phyloP scores from a whole-genome alignment of 2,329 filamentous ascomycete genomes.

The Xylaria sp. region DNA sequence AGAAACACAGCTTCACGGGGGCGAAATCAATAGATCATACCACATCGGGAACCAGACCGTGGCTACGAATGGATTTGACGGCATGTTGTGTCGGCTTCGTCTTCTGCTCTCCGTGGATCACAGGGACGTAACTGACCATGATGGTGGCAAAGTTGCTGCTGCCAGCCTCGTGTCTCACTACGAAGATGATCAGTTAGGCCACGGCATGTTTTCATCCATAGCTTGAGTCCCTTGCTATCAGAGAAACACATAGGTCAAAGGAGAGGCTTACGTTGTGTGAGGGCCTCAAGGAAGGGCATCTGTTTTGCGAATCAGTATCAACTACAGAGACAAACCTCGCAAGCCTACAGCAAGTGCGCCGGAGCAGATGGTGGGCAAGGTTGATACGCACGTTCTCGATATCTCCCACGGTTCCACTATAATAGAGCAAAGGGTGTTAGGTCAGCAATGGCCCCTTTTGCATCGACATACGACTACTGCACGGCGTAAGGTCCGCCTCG shows the following conservation, averaged over 20 bases:
- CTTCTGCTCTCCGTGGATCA: slow-evolving; percentile 70
- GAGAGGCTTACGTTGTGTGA: slow-evolving; percentile 54
- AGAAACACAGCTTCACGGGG: slow-evolving; percentile 7
- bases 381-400: slow-evolving; percentile 22
- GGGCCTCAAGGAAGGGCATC: slow-evolving; percentile 80
- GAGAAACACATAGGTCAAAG: not conserved
- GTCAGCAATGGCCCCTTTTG: slow-evolving; percentile 3
- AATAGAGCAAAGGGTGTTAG: not conserved
- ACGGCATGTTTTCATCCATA: not conserved
- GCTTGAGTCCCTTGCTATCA: too few relatives aligned
- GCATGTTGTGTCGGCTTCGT: slow-evolving; percentile 95
- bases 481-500: not conserved
- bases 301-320: slow-evolving; percentile 72
- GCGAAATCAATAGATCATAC: slow-evolving; percentile 36
- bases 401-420: slow-evolving; percentile 25
- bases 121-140: slow-evolving; percentile 81
- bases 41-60: slow-evolving; percentile 67
- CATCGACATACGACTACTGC: not conserved
- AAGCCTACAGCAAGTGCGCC: not conserved
- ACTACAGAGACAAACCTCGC: not conserved
- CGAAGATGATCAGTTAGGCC: not conserved
- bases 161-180: slow-evolving; percentile 61
- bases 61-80: slow-evolving; percentile 76
- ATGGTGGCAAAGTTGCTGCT: slow-evolving; percentile 82
- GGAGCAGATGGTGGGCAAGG: not conserved